phyloP scores from a whole-genome alignment of 352 stramenopile genomes.

The Phytophthora colocasiae region DNA sequence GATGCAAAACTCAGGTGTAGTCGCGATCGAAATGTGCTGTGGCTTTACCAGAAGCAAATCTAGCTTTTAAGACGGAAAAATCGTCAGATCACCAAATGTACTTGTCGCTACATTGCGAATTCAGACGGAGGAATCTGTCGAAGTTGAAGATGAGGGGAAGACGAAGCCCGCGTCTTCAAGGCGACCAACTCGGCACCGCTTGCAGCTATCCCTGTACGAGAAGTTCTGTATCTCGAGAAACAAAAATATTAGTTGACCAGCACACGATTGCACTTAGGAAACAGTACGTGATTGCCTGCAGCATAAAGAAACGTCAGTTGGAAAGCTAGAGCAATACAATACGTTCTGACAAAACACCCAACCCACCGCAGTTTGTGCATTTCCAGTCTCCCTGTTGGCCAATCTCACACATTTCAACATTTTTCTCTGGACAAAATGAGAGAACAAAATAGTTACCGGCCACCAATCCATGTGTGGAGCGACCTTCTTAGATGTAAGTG shows the following conservation, averaged over 20 bases:
- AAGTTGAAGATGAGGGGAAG: conserved; percentile 38
- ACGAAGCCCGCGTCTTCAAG: conserved; percentile 70
- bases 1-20: too few relatives aligned
- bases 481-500: conserved; percentile 48
- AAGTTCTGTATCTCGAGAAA: conserved; percentile 60
- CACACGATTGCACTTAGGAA: conserved; percentile 4
- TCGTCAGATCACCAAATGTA: conserved; percentile 23
- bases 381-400: conserved; percentile 75
- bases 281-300: conserved; percentile 64
- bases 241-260: conserved; percentile 13
- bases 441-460: conserved; percentile 52
- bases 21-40: not conserved
- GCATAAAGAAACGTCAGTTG: conserved; percentile 15
- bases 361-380: conserved; percentile 72
- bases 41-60: not conserved
- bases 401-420: conserved; percentile 26
- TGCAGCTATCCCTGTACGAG: conserved; percentile 75
- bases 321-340: not conserved
- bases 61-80: not conserved
- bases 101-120: conserved; percentile 12
- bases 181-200: conserved; percentile 65
- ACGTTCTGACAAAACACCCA: not conserved
- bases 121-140: conserved; percentile 27
- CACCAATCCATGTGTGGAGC: conserved; percentile 83
- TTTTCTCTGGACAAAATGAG: conserved; percentile 13